A percentile compares a stretch with the other conserved stretches of the same genome.
Evolutionary conservation across 2,329 filamentous ascomycete species (phyloP).

Genomic region (Arachnomyces sp.): DNA sequence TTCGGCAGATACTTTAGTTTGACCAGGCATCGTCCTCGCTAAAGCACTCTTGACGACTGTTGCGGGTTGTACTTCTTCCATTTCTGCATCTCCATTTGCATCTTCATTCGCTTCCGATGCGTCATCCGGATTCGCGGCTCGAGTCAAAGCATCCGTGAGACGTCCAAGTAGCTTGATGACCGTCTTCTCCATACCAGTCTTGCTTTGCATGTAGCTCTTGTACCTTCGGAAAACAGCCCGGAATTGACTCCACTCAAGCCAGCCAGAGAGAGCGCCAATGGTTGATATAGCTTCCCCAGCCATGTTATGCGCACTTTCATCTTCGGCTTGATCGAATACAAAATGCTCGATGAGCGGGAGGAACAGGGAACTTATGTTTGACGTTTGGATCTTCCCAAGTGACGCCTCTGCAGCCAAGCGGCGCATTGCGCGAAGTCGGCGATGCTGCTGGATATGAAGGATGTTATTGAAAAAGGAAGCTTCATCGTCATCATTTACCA

Average conservation of each 20-base stretch:
- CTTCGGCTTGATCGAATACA: constrained; percentile 72
- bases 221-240: constrained; percentile 76
- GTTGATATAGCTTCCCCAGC: constrained; percentile 78
- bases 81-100: constrained; percentile 11
- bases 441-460: constrained; percentile 78
- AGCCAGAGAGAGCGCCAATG: constrained; percentile 64
- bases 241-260: constrained; percentile 85
- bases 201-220: constrained; percentile 69
- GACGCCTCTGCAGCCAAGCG: constrained; percentile 62
- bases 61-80: constrained; percentile 22
- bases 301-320: constrained; percentile 69
- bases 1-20: constrained; percentile 61
- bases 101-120: constrained; percentile 7
- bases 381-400: constrained; percentile 58
- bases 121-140: constrained; percentile 37
- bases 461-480: constrained; percentile 89
- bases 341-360: constrained; percentile 91
- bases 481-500: constrained; percentile 65
- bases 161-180: constrained; percentile 73
- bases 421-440: constrained; percentile 74
- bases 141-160: constrained; percentile 66
- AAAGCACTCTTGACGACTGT: constrained; percentile 39
- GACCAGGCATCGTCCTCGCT: constrained; percentile 56
- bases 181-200: constrained; percentile 76
- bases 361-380: constrained; percentile 77